Evolutionary conservation across 2,329 filamentous ascomycete species (phyloP).

Genomic region (Verticillium dahliae): DNA sequence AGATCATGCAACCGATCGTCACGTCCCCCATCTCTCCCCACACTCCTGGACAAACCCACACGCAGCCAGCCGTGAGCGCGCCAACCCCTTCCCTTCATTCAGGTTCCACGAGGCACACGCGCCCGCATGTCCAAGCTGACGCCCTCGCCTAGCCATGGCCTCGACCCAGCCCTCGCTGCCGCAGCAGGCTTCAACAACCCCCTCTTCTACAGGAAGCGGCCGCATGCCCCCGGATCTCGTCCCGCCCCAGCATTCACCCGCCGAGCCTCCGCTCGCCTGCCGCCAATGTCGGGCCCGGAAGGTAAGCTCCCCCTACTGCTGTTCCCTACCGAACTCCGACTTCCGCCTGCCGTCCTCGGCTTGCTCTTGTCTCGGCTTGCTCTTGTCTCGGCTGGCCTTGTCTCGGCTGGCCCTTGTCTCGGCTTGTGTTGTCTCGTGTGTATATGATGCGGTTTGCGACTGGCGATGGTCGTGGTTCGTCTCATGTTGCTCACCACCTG

Average conservation of each 20-base stretch:
- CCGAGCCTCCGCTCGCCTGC: background rate
- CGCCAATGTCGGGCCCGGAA: background rate
- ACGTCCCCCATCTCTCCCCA: background rate
- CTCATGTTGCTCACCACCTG: no score
- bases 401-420: no score
- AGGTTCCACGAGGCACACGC: background rate
- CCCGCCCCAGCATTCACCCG: background rate
- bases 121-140: background rate
- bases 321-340: background rate
- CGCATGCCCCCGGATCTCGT: background rate
- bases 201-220: background rate
- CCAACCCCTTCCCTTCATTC: background rate
- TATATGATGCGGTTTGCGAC: no score
- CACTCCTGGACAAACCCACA: background rate
- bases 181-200: background rate
- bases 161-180: background rate
- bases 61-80: background rate
- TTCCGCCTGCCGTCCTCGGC: background rate
- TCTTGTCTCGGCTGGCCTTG: no score
- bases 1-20: background rate
- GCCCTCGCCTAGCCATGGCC: background rate
- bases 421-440: no score
- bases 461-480: no score
- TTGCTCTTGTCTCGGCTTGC: no score
- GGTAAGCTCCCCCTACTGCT: background rate